Base-by-base conservation (phyloP, 2,329 filamentous ascomycete species). In the Penicillium expansum region DNA sequence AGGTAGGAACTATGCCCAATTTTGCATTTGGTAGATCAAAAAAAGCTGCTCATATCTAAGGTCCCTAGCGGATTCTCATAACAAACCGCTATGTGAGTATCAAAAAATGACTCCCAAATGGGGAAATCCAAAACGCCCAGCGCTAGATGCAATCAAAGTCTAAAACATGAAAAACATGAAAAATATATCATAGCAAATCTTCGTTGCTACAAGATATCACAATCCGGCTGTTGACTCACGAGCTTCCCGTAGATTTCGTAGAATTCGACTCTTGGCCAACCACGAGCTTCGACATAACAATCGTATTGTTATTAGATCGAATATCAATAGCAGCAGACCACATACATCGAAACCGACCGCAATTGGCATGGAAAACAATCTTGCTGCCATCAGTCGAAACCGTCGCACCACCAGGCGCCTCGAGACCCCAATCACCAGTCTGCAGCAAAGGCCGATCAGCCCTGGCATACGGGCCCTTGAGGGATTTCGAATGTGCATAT, bases 311-410 rank as follows among this genome's bases (percentile, higher is more conserved):
- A 16, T 54, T 51, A 14, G 55, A 41, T 6, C 49, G 61, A 43
- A 71, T 68, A 45, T 67, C 48, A 29, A 70, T 61, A 9, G 55
- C 68, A n/a, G n/a, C n/a, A n/a, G n/a, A n/a, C n/a, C n/a, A n/a
- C n/a, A n/a, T n/a, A n/a, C n/a, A n/a, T n/a, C n/a, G n/a, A n/a
- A n/a, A n/a, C n/a, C n/a, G n/a, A n/a, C n/a, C n/a, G n/a, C n/a
- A n/a, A n/a, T n/a, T n/a, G n/a, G n/a, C n/a, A n/a, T n/a, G n/a
- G n/a, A n/a, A n/a, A n/a, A n/a, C n/a, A n/a, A n/a, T n/a, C n/a
- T n/a, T n/a, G n/a, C n/a, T n/a, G n/a, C n/a, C n/a, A n/a, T n/a
- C n/a, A n/a, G n/a, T n/a, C n/a, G n/a, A n/a, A n/a, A n/a, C n/a
- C n/a, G n/a, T n/a, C n/a, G n/a, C n/a, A n/a, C n/a, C n/a, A n/a